Conservation (phyloP, 108 stramenopile genomes). For the Cyclotella baltica region DNA sequence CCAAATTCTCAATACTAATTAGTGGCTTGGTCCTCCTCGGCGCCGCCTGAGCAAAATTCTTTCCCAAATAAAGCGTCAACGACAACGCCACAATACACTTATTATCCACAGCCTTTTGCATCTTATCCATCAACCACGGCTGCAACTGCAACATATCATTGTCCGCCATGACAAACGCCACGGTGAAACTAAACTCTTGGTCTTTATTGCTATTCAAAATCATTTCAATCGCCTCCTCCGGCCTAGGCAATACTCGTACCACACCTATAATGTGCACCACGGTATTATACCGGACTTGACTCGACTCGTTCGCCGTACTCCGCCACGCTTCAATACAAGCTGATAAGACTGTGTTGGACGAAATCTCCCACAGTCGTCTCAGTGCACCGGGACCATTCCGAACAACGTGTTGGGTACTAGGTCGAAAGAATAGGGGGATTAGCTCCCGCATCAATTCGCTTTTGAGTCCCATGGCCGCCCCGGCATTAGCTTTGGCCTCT, state of each 20-base stretch:
- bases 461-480: constrained; percentile 85
- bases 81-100: constrained; percentile 58
- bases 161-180: constrained; percentile 89
- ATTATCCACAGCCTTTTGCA: constrained; percentile 44
- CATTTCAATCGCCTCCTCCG: constrained; percentile 70
- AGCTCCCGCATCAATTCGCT: constrained; percentile 92
- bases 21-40: constrained; percentile 63
- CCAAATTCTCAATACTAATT: constrained; percentile 81
- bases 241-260: constrained; percentile 72
- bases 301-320: constrained; percentile 61
- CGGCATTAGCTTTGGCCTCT: constrained; percentile 41
- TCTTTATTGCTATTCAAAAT: constrained; percentile 82
- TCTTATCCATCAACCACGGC: constrained; percentile 77
- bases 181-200: constrained; percentile 80
- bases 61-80: constrained; percentile 75
- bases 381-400: constrained; percentile 84
- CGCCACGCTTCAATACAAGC: constrained; percentile 92
- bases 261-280: constrained; percentile 86
- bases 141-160: constrained; percentile 82
- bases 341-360: constrained; percentile 84
- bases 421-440: constrained; percentile 92
- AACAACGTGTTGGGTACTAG: constrained; percentile 69
- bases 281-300: constrained; percentile 67
- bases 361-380: constrained; percentile 86
- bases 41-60: constrained; percentile 61